These are phyloP conservation scores for Tricholomella constricta DNA, from an alignment of 768 basidiomycete genomes.

Conservation along the genomic window DNA sequence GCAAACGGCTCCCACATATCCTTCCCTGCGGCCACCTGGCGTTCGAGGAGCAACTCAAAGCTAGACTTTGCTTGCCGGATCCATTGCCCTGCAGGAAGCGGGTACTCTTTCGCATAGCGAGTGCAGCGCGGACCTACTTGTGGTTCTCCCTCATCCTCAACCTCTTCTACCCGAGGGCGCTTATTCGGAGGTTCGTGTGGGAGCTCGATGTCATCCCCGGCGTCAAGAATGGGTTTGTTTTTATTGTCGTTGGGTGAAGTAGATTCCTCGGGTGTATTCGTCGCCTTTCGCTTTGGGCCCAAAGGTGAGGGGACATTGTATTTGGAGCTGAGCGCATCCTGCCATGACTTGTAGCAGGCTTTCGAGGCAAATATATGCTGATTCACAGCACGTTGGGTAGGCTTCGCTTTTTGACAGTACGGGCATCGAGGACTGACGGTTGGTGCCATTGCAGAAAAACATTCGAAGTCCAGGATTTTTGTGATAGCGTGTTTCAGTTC, in stretches of 20 bases:
- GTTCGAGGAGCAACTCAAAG: background rate
- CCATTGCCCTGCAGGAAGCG: too few species aligned
- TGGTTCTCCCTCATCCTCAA: slow-evolving; percentile 2
- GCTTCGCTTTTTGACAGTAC: slow-evolving; percentile 4
- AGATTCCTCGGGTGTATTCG: background rate
- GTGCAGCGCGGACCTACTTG: background rate
- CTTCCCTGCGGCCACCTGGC: background rate
- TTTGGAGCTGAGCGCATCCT: slow-evolving; percentile 1
- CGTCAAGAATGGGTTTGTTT: background rate
- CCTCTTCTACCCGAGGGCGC: background rate
- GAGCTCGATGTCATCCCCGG: background rate
- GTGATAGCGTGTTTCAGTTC: background rate
- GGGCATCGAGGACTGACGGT: background rate
- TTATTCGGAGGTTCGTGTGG: background rate
- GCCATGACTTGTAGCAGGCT: slow-evolving; percentile 1
- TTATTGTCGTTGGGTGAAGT: background rate
- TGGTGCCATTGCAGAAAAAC: background rate
- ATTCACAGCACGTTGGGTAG: background rate
- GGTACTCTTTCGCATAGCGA: background rate
- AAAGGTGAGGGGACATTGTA: background rate
- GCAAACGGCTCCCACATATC: slow-evolving; percentile 2
- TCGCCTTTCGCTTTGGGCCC: background rate
- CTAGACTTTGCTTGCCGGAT: background rate
- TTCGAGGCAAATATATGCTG: background rate
- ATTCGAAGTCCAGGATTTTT: background rate